Conservation (phyloP, 2,329 filamentous ascomycete genomes). For the Botryotinia narcissicola region DNA sequence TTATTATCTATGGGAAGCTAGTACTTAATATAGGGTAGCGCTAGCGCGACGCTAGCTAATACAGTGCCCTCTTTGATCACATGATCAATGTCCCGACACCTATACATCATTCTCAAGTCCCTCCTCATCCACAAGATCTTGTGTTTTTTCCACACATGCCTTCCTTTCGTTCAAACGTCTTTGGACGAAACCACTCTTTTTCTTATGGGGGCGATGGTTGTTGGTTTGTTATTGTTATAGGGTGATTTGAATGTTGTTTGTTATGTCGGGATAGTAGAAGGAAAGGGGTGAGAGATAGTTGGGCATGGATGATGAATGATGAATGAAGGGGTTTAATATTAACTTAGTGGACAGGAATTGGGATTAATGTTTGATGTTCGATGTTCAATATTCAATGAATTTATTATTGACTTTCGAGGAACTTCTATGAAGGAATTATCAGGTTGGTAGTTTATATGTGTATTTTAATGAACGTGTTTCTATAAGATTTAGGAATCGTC, state of each 20-base stretch:
- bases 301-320: not conserved
- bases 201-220: not conserved
- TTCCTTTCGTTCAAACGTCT: not conserved
- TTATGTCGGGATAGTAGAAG: too few relatives aligned
- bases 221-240: not conserved
- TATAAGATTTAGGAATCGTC: not conserved
- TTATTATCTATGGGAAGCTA: too few relatives aligned
- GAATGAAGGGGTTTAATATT: too few relatives aligned
- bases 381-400: not conserved
- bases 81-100: too few relatives aligned
- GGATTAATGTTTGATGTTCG: too few relatives aligned
- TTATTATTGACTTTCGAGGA: not conserved
- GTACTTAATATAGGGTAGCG: too few relatives aligned
- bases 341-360: too few relatives aligned
- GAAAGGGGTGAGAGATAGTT: not conserved
- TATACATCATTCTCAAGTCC: not conserved
- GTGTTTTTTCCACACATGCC: fast-evolving
- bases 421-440: not conserved
- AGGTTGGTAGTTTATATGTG: not conserved
- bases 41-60: too few relatives aligned
- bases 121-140: not conserved
- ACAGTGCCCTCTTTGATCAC: too few relatives aligned
- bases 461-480: fast-evolving
- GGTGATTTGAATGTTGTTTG: too few relatives aligned
- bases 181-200: not conserved